These are phyloP conservation scores for Cafeteria roenbergensis DNA, from an alignment of 108 stramenopile genomes.

Conservation along the genomic window DNA sequence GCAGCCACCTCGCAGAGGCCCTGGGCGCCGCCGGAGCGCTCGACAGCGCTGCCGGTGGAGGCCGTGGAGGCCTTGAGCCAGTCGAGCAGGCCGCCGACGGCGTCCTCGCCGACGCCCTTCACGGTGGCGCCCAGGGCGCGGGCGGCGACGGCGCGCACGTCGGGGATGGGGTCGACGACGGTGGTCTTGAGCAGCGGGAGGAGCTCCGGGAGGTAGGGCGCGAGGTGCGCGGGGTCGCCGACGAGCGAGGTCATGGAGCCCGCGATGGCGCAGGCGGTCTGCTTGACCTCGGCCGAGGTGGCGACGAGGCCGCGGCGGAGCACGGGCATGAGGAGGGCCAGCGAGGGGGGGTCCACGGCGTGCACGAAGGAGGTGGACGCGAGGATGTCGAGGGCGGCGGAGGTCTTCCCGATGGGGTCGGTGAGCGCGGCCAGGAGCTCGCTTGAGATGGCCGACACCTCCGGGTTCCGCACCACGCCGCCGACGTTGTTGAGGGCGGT, in stretches of 20 bases:
- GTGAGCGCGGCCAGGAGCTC: slow-evolving; percentile 70
- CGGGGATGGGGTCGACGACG: slow-evolving; percentile 79
- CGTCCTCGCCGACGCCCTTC: slow-evolving; percentile 68
- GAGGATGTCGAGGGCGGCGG: slow-evolving; percentile 59
- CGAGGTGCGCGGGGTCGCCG: slow-evolving; percentile 79
- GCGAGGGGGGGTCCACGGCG: slow-evolving; percentile 86
- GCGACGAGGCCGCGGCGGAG: slow-evolving; percentile 85
- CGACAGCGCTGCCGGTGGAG: slow-evolving; percentile 63
- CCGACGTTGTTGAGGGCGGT: slow-evolving; percentile 82
- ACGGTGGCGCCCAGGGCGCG: slow-evolving; percentile 81
- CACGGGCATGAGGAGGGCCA: slow-evolving; percentile 96
- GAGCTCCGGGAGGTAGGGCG: slow-evolving; percentile 84
- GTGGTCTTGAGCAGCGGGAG: slow-evolving; percentile 79
- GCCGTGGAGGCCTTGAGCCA: slow-evolving; percentile 77
- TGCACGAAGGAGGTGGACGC: slow-evolving; percentile 78
- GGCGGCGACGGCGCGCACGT: slow-evolving; percentile 75
- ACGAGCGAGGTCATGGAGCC: slow-evolving; percentile 97
- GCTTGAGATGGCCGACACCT: slow-evolving; percentile 63
- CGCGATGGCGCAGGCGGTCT: slow-evolving; percentile 92
- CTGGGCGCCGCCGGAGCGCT: slow-evolving; percentile 90
- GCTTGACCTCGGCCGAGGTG: slow-evolving; percentile 74
- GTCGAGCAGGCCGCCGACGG: slow-evolving; percentile 70
- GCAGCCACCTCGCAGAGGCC: slow-evolving; percentile 75
- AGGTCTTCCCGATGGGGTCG: slow-evolving; percentile 65
- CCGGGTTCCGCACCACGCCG: slow-evolving; percentile 86